A percentile compares a stretch with the other conserved stretches of the same genome.
These are phyloP conservation scores for Dipodascopsis uninucleata DNA, from an alignment of 805 yeast species.

Conservation along the genomic window DNA sequence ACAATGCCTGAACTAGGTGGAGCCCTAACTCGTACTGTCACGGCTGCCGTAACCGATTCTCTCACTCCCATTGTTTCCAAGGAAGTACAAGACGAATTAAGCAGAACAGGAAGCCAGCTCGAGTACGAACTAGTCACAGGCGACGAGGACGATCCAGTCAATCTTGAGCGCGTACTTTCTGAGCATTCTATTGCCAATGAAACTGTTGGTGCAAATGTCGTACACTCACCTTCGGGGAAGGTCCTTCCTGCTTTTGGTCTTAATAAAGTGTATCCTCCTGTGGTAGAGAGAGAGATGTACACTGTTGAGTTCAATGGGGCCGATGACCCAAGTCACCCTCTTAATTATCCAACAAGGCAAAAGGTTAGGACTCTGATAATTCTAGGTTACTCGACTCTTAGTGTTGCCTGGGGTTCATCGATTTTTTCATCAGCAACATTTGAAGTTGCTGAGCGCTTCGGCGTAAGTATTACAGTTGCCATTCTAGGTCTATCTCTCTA, in stretches of 20 bases:
- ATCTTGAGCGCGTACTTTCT: conserved; percentile 16
- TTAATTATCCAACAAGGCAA: conserved; percentile 59
- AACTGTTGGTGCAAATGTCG: too few relatives aligned
- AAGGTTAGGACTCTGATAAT: conserved; percentile 44
- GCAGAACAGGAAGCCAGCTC: too few relatives aligned
- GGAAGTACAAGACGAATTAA: too few relatives aligned
- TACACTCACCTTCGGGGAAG: too few relatives aligned
- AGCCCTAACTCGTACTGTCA: too few relatives aligned
- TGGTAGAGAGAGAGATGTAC: conserved; percentile 39
- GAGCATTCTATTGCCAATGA: conserved; percentile 18
- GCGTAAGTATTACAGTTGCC: conserved; percentile 61
- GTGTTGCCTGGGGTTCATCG: conserved; percentile 72
- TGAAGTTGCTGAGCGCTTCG: conserved; percentile 48
- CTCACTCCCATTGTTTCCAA: too few relatives aligned
- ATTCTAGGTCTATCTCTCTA: conserved; percentile 71
- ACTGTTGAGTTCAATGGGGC: conserved; percentile 73
- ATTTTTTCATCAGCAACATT: conserved; percentile 62
- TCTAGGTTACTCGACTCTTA: conserved; percentile 48
- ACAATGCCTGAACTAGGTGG: too few relatives aligned
- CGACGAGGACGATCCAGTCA: conserved; percentile 7
- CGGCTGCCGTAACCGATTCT: too few relatives aligned
- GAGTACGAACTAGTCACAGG: too few relatives aligned
- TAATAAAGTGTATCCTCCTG: conserved; percentile 5
- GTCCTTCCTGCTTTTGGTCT: conserved; percentile 36
- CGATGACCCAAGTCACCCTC: conserved; percentile 74